Evolutionary conservation across 2,329 filamentous ascomycete genomes (phyloP).

Genomic region (Fusarium graminum): DNA sequence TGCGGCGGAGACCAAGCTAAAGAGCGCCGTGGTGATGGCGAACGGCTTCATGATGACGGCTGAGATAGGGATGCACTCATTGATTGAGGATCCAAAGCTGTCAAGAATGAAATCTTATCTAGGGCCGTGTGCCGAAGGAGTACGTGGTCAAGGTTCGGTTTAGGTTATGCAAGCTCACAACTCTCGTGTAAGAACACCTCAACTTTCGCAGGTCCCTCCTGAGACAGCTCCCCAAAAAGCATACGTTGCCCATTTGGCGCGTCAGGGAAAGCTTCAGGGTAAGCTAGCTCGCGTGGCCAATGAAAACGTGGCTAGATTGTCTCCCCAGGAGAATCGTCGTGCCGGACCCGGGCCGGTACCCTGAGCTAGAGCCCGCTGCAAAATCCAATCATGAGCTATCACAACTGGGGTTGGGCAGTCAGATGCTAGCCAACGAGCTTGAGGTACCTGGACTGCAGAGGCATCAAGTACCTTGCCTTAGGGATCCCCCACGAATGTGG

Average conservation of each 20-base stretch:
- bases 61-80: constrained; percentile 50
- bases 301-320: constrained; percentile 32
- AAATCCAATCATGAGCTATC: background rate
- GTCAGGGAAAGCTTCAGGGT: constrained; percentile 49
- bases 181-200: constrained; percentile 40
- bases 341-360: constrained; percentile 31
- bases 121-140: constrained; percentile 29
- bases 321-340: constrained; percentile 43
- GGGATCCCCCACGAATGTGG: constrained; percentile 40
- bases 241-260: constrained; percentile 55
- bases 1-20: constrained; percentile 67
- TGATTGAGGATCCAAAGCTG: constrained; percentile 50
- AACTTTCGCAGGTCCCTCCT: constrained; percentile 44
- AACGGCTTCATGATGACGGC: constrained; percentile 58
- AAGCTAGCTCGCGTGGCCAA: constrained; percentile 47
- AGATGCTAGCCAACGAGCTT: constrained; percentile 18
- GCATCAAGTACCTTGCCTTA: constrained; percentile 31
- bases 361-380: constrained; percentile 4
- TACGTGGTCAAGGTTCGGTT: constrained; percentile 27
- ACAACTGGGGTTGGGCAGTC: constrained; percentile 2
- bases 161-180: constrained; percentile 38
- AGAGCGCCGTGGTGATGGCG: constrained; percentile 68
- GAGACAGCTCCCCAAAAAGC: constrained; percentile 52
- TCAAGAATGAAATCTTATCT: constrained; percentile 22
- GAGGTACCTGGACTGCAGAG: constrained; percentile 31